phyloP scores from a whole-genome alignment of 2,329 filamentous ascomycete species.

The Dryadomyces quercus-mongolicae region DNA sequence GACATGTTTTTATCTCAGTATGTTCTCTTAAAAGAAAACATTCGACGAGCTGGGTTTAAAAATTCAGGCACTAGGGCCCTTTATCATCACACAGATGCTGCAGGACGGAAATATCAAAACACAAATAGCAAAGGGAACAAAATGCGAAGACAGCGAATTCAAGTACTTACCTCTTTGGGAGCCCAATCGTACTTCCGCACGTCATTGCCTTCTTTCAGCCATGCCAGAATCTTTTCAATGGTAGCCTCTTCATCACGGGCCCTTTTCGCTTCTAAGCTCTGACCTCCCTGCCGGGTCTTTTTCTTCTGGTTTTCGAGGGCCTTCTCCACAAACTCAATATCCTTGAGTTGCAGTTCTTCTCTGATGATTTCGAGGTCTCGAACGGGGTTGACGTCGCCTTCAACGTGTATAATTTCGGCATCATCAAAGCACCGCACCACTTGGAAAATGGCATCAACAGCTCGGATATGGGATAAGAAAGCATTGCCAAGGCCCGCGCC shows the following conservation, averaged over 20 bases:
- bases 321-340: conserved; percentile 98
- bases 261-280: conserved; percentile 97
- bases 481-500: conserved; percentile 95
- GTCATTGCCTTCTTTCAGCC: conserved; percentile 81
- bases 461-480: conserved; percentile 97
- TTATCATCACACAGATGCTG: conserved; percentile 75
- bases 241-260: conserved; percentile 86
- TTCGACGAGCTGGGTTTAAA: conserved; percentile 99
- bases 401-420: conserved; percentile 98
- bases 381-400: conserved; percentile 92
- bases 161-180: conserved; percentile 81
- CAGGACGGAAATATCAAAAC: conserved; percentile 1
- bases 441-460: conserved; percentile 96
- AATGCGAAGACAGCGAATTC: neutral
- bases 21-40: conserved; percentile 55
- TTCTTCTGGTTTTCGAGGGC: conserved; percentile 83
- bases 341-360: conserved; percentile 92
- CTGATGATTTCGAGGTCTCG: conserved; percentile 94
- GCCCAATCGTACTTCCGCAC: conserved; percentile 82
- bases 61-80: conserved; percentile 83
- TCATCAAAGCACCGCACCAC: conserved; percentile 97
- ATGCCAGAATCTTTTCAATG: conserved; percentile 77
- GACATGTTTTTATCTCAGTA: conserved; percentile 72
- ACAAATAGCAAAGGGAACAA: neutral
- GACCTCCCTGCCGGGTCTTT: conserved; percentile 87